Evolutionary conservation across 2,329 filamentous ascomycete species (phyloP).

Genomic region (Hypoxylon sp.): DNA sequence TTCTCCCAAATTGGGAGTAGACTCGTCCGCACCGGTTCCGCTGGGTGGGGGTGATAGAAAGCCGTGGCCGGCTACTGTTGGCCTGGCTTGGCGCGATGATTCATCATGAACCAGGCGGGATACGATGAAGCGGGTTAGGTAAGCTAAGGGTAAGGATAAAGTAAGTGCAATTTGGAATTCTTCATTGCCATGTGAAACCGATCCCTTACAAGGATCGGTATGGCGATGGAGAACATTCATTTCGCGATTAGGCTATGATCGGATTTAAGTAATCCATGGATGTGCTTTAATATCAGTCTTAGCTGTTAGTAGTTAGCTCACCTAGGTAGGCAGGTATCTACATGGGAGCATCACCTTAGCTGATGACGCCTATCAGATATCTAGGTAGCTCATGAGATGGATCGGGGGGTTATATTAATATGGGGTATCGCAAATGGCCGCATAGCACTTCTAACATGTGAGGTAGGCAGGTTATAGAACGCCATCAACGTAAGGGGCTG

Average conservation of each 20-base stretch:
- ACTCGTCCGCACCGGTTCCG: conserved; percentile 24
- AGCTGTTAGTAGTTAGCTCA: not conserved
- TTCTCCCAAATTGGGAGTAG: not conserved
- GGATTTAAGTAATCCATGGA: not conserved
- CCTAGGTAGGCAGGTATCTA: no score
- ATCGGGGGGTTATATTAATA: conserved; percentile 7
- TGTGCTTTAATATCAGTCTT: not conserved
- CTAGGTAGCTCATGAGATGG: conserved; percentile 5
- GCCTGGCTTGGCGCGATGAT: conserved; percentile 2
- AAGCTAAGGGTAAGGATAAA: no score
- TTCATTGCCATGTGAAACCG: not conserved
- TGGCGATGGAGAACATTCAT: not conserved
- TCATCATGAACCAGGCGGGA: conserved; percentile 9
- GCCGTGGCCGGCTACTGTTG: conserved; percentile 13
- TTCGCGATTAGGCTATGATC: conserved; percentile 13
- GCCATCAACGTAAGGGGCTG: conserved; percentile 26
- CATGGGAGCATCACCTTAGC: not conserved
- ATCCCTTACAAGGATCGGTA: not conserved
- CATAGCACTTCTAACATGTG: not conserved
- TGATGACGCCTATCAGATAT: not conserved
- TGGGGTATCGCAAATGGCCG: conserved; percentile 4
- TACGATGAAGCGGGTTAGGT: conserved; percentile 1
- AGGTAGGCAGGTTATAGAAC: not conserved
- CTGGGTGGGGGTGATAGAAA: conserved; percentile 20
- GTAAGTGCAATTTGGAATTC: not conserved